A percentile compares a stretch with the other conserved stretches of the same genome.
Evolutionary conservation across 139 green algal genomes (phyloP).

Genomic region (Auxenochlorella pyrenoidosa): DNA sequence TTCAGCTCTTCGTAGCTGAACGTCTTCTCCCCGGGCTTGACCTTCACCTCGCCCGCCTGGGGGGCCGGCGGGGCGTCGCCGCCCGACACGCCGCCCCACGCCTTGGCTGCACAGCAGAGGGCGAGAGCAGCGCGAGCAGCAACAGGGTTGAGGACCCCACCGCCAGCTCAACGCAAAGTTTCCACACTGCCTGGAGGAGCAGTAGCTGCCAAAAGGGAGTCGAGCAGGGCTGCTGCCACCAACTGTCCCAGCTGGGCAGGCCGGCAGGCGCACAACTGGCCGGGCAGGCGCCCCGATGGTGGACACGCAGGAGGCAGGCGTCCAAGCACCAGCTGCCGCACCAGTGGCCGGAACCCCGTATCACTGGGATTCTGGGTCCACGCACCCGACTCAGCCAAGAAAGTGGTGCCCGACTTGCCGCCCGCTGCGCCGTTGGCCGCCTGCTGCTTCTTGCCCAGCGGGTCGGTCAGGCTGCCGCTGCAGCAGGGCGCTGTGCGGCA

Average conservation of each 20-base stretch:
- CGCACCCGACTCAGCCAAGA: constrained; percentile 29
- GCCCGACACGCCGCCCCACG: constrained; percentile 34
- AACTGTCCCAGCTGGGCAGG: not conserved
- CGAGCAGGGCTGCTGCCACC: no score
- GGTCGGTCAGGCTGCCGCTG: not conserved
- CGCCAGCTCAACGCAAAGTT: no score
- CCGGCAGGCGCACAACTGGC: not conserved
- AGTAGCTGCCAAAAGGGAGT: no score
- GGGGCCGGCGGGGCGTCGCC: not conserved
- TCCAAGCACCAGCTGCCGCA: no score
- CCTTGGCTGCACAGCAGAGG: constrained; percentile 33
- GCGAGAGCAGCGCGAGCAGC: not conserved
- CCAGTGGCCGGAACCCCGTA: no score
- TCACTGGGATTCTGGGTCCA: no score
- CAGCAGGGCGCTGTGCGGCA: no score
- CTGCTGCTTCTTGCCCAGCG: constrained; percentile 16
- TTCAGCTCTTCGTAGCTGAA: constrained; percentile 48
- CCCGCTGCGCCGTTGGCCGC: not conserved
- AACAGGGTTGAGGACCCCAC: no score
- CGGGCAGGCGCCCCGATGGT: no score
- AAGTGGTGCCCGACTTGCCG: constrained; percentile 16
- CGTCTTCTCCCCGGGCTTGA: constrained; percentile 22
- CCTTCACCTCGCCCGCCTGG: constrained; percentile 13
- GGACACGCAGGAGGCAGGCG: no score
- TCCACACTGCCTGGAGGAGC: no score